phyloP scores from a whole-genome alignment of 495 filamentous ascomycete genomes.

The Durotheca rogersii region DNA sequence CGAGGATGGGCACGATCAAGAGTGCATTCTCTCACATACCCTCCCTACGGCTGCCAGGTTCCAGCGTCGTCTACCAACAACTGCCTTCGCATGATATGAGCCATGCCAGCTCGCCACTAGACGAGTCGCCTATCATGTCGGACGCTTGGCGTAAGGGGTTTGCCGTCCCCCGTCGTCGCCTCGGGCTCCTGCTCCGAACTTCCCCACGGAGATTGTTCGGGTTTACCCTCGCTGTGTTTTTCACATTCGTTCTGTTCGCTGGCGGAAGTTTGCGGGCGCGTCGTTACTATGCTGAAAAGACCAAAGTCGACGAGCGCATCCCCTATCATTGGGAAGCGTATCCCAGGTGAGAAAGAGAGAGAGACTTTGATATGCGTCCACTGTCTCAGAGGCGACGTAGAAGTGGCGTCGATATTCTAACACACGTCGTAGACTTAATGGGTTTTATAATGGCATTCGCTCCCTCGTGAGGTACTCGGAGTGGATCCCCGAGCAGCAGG shows the following conservation, averaged over 20 bases:
- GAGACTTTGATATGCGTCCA: background rate
- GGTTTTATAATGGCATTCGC: slow-evolving; percentile 72
- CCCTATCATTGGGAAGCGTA: slow-evolving; percentile 33
- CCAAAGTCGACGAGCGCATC: slow-evolving; percentile 18
- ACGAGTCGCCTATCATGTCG: slow-evolving; percentile 25
- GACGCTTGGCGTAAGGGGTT: slow-evolving; percentile 23
- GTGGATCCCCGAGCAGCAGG: slow-evolving; percentile 66
- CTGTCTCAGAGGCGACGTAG: slow-evolving; percentile 7
- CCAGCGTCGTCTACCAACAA: slow-evolving; percentile 21
- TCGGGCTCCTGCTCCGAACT: slow-evolving; percentile 23
- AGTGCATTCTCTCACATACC: slow-evolving; percentile 24
- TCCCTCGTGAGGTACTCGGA: slow-evolving; percentile 58
- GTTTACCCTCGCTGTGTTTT: slow-evolving; percentile 22
- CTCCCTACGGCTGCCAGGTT: slow-evolving; percentile 18
- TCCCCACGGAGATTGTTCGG: slow-evolving; percentile 31
- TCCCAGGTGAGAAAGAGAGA: slow-evolving; percentile 23
- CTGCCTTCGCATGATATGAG: slow-evolving; percentile 30
- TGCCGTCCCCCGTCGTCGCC: slow-evolving; percentile 14
- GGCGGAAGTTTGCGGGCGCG: slow-evolving; percentile 26
- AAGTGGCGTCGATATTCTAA: slow-evolving; percentile 5
- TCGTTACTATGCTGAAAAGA: slow-evolving; percentile 21
- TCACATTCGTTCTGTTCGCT: slow-evolving; percentile 22
- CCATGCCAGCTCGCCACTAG: slow-evolving; percentile 19
- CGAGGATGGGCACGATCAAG: slow-evolving; percentile 24
- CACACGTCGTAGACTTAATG: slow-evolving; percentile 44